A percentile compares a stretch with the other conserved stretches of the same genome.
Conservation (phyloP, 164 flowering plant species). For the Chloranthus sessilifolius region DNA sequence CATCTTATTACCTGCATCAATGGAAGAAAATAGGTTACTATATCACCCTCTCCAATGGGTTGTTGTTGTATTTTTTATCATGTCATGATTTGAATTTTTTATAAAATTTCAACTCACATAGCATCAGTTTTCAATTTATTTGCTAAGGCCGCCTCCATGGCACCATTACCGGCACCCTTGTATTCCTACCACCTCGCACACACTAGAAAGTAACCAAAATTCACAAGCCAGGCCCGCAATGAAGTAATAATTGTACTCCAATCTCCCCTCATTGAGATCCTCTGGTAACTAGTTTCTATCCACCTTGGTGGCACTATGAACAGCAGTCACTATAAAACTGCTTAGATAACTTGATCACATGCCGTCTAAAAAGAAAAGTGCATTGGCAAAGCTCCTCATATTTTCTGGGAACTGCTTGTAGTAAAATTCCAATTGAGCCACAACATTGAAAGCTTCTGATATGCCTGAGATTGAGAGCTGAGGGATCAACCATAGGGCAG, state of each 20-base stretch:
- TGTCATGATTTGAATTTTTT: no score
- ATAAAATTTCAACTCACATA: no score
- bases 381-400: slow-evolving; percentile 57
- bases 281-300: slow-evolving; percentile 38
- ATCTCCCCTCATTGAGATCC: slow-evolving; percentile 44
- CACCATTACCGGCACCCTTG: no score
- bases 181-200: slow-evolving; percentile 41
- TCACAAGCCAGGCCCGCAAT: slow-evolving; percentile 26
- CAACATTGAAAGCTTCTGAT: slow-evolving; percentile 38
- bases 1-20: no score
- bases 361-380: slow-evolving; percentile 33
- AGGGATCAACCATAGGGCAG: slow-evolving; percentile 48
- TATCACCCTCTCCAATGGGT: no score
- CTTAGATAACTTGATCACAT: slow-evolving; percentile 37
- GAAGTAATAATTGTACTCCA: slow-evolving; percentile 42
- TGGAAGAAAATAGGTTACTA: no score
- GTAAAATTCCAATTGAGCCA: slow-evolving; percentile 52
- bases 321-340: slow-evolving; percentile 29
- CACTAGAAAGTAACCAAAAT: slow-evolving; percentile 35
- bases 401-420: slow-evolving; percentile 73
- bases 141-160: no score
- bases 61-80: no score
- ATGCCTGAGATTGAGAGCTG: slow-evolving; percentile 46
- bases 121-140: no score
- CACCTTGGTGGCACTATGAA: slow-evolving; percentile 14